Base-by-base conservation (phyloP, 257 asterid species). In the Nicotiana benthamiana region DNA sequence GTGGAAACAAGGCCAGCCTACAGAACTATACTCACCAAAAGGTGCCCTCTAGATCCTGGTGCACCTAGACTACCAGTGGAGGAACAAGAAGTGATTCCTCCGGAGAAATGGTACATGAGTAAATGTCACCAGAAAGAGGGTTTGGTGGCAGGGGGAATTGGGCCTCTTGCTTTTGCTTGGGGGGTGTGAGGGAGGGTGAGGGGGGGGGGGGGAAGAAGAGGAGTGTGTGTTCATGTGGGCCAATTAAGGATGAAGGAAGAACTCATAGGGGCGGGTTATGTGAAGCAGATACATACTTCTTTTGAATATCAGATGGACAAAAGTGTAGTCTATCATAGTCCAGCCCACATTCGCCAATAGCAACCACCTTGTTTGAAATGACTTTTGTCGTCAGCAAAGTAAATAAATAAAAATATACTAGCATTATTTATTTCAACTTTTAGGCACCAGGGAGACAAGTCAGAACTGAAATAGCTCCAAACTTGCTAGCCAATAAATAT, bases 271-370 rank as follows among this genome's bases (percentile, higher is more conserved):
- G 12, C 10, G 52, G 32, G 54, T 12, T 51, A 46, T 75, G 22
- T 52, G 82, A 77, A 75, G 83, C 64, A 87, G 81, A 83, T 77
- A 86, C 98, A 26, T 89, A 95, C 99, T 91, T 93, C 87, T 92
- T 90, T 83, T 95, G 99, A 88, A 87, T 86, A 61, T 93, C 97
- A 61, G 94, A 79, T 15, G 96, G 87, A 87, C 98, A 95, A 86
- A 93, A 95, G 80, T 92, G 97, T 86, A 90, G 97, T 86, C 99
- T 87, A 81, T 95, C 99, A 80, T 95, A 95, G 77, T 95, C 99
- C 92, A 95, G 84, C 83, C 99, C 99, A 81, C 99, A 95, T 86
- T 95, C 99, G 63, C 98, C 99, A 86, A 95, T 88, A 43, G 99
- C 99, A 90, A 95, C 99, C 86, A 95, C 97, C 98, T 93, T 90